Evolutionary conservation across 805 yeast genomes (phyloP).

Genomic region (Ogataea saltuana): DNA sequence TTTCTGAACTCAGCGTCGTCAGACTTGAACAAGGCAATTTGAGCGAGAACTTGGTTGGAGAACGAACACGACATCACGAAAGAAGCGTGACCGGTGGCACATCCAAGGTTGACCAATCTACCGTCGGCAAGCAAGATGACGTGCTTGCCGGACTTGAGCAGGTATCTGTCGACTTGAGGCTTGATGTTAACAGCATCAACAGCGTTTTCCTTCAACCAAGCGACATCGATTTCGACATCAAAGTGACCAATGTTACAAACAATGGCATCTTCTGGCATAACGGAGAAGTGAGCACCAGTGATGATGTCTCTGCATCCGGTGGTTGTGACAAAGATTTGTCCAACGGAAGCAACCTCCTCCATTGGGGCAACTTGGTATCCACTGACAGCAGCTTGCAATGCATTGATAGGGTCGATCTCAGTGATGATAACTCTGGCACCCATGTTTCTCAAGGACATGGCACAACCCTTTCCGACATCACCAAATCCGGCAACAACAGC

Average conservation of each 20-base stretch:
- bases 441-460: slow-evolving; percentile 97
- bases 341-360: slow-evolving; percentile 88
- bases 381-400: slow-evolving; percentile 98
- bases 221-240: slow-evolving; percentile 98
- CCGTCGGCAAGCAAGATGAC: slow-evolving; percentile 97
- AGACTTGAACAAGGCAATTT: slow-evolving; percentile 94
- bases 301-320: slow-evolving; percentile 99
- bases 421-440: slow-evolving; percentile 98
- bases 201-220: slow-evolving; percentile 96
- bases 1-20: slow-evolving; percentile 76
- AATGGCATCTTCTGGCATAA: slow-evolving; percentile 99
- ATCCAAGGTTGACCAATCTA: slow-evolving; percentile 98
- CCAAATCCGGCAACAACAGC: slow-evolving; percentile 99
- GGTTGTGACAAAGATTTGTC: slow-evolving; percentile 98
- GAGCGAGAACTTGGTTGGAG: slow-evolving; percentile 99
- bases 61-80: slow-evolving; percentile 99
- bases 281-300: slow-evolving; percentile 79
- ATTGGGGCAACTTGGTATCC: slow-evolving; percentile 97
- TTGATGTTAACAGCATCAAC: slow-evolving; percentile 93
- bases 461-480: slow-evolving; percentile 99
- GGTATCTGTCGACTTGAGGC: slow-evolving; percentile 98
- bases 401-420: slow-evolving; percentile 98
- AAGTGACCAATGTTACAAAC: slow-evolving; percentile 99
- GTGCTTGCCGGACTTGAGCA: slow-evolving; percentile 87
- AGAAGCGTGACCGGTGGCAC: slow-evolving; percentile 99